Evolutionary conservation across 1,284 basidiomycete species (phyloP), one percentile per base, ranked within the genome.

Genomic region (Phellopilus nigrolimitatus): DNA sequence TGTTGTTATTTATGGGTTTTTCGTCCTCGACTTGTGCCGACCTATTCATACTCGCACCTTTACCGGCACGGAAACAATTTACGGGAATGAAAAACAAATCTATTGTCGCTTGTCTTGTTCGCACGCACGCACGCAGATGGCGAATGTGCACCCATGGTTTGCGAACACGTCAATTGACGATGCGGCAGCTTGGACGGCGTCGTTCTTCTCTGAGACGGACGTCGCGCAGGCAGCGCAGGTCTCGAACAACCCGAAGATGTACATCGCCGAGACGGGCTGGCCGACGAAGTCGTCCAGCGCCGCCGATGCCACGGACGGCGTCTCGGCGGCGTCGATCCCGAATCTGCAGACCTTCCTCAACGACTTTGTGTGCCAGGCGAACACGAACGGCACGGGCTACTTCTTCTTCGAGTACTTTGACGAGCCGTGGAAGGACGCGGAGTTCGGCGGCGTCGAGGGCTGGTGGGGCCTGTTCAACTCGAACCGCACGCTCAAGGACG

Each of bases 221-320:
- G 77, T 89, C 6, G 68, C 62, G 37, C 70, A 71, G 22, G 78
- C 79, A 2, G 33, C 57, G 15, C 56, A 64, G n/a, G 59, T 71
- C n/a, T 49, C 77, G 12, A 91, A 91, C 68, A 76, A 82, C 53
- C 91, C 91, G 3, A 68, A 71, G 51, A 84, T 86, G 74, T 92
- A 82, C 69, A 91, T 95, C 57, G 91, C 91, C 8, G 92, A 95
- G 72, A 93, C 92, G 19, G 94, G 94, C 33, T 97, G 94, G 94
- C 94, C 94, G 10, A 83, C 88, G 83, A 69, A 73, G 55, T 84
- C 84, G 1, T 79, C 77, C 10, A 76, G 82, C 53, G 72, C 62
- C 21, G 68, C 66, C 5, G 78, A 77, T 55, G 74, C 66, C 33
- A 83, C 71, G 54, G 82, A 86, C 59, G 88, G 85, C 1, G 78